Percentiles rank a stretch among this genome's conserved stretches.
Conservation (phyloP, 1,284 basidiomycete genomes). For the Boletus holoroseus region DNA sequence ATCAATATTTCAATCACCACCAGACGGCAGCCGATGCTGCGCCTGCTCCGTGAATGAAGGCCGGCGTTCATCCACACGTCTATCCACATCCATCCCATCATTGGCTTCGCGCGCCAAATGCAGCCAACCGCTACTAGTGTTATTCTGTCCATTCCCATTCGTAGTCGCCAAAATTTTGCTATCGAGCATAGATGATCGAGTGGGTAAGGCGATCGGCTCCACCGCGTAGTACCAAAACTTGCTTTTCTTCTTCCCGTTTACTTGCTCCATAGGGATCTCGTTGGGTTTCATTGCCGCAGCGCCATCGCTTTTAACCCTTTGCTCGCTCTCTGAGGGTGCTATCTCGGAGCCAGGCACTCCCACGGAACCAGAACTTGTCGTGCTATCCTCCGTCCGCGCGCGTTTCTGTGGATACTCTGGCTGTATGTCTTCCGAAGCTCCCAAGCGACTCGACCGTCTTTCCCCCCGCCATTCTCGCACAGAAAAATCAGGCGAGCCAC, state of each 20-base stretch:
- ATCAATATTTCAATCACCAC: conserved; percentile 7
- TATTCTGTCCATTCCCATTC: conserved; percentile 21
- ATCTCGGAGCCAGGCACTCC: conserved; percentile 25
- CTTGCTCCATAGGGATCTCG: conserved; percentile 63
- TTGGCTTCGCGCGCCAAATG: not conserved
- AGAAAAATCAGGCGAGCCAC: conserved; percentile 47
- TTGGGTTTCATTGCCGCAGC: conserved; percentile 60
- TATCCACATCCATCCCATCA: conserved; percentile 29
- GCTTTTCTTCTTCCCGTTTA: conserved; percentile 71
- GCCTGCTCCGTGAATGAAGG: conserved; percentile 13
- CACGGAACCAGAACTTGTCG: conserved; percentile 50
- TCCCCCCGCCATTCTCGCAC: conserved; percentile 63
- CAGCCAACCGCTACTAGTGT: conserved; percentile 9
- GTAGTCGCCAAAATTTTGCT: conserved; percentile 13
- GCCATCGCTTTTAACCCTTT: conserved; percentile 35
- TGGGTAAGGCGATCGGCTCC: conserved; percentile 48
- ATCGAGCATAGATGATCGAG: conserved; percentile 15
- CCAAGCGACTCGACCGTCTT: conserved; percentile 64
- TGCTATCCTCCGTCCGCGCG: conserved; percentile 68
- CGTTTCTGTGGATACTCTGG: conserved; percentile 54
- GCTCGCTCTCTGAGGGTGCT: conserved; percentile 34
- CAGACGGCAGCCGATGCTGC: conserved; percentile 9
- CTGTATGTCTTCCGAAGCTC: conserved; percentile 46
- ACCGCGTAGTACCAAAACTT: conserved; percentile 81
- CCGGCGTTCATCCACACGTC: conserved; percentile 14